These are phyloP conservation scores for Monosporozyma unispora DNA, from an alignment of 805 yeast genomes.

Conservation along the genomic window DNA sequence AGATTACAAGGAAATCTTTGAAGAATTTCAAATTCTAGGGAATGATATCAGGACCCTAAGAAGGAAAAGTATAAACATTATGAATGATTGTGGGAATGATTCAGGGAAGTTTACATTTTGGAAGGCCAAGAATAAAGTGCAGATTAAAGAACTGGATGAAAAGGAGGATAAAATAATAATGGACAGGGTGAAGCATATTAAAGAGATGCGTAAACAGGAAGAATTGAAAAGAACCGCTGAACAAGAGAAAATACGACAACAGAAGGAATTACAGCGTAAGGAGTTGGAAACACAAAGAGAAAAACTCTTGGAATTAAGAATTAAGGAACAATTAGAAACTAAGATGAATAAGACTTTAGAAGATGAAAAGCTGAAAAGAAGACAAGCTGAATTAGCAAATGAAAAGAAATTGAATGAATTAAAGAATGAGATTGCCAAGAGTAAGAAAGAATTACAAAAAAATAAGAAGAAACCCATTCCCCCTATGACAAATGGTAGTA, in stretches of 20 bases:
- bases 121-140: conserved; percentile 3
- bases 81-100: background rate
- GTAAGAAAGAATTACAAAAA: conserved; percentile 1
- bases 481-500: background rate
- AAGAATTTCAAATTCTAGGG: conserved; percentile 24
- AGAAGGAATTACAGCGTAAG: conserved; percentile 9
- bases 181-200: conserved; percentile 18
- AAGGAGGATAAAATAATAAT: conserved; percentile 16
- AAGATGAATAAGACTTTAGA: conserved; percentile 15
- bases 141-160: conserved; percentile 10
- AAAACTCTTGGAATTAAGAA: conserved; percentile 16
- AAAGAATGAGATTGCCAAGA: conserved; percentile 2
- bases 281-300: conserved; percentile 16
- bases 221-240: background rate
- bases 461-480: background rate
- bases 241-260: conserved; percentile 3
- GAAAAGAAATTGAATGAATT: conserved; percentile 5
- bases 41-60: conserved; percentile 21
- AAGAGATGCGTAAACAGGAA: conserved; percentile 12
- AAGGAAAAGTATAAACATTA: conserved; percentile 5
- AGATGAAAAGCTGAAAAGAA: conserved; percentile 10
- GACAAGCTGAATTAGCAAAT: conserved; percentile 4
- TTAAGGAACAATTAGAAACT: conserved; percentile 21
- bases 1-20: conserved; percentile 13
- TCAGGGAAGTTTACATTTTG: conserved; percentile 2